Evolutionary conservation across 2,329 filamentous ascomycete genomes (phyloP).

Genomic region (Chrysosporium keratinophilum): DNA sequence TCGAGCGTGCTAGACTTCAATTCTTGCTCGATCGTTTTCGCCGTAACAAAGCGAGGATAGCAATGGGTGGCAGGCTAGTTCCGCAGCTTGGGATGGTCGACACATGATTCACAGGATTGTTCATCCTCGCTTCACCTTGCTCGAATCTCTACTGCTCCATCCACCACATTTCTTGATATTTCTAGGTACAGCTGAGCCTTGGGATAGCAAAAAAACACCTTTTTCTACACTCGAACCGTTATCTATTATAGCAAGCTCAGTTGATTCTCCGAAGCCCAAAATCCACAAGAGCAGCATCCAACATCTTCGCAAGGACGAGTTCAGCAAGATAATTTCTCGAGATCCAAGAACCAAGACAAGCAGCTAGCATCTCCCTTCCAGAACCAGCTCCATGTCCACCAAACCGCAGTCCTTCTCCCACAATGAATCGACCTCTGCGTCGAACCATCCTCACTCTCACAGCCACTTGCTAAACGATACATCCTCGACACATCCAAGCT

Average conservation of each 20-base stretch:
- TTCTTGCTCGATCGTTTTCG: not conserved
- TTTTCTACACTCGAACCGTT: too few relatives aligned
- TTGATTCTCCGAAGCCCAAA: too few relatives aligned
- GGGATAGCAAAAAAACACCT: too few relatives aligned
- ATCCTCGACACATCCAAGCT: not conserved
- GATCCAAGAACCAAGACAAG: not conserved
- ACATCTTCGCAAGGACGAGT: too few relatives aligned
- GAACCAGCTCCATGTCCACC: not conserved
- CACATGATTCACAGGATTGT: not conserved
- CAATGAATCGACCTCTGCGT: not conserved
- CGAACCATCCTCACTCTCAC: not conserved
- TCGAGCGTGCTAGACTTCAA: not conserved
- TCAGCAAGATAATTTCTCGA: too few relatives aligned
- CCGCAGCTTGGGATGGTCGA: not conserved
- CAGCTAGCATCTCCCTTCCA: not conserved
- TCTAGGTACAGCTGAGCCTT: too few relatives aligned
- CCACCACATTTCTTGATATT: too few relatives aligned
- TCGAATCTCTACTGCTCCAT: too few relatives aligned
- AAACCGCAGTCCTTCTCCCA: not conserved
- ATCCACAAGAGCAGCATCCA: too few relatives aligned
- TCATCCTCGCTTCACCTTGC: not conserved
- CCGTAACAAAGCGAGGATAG: not conserved
- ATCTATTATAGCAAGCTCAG: too few relatives aligned
- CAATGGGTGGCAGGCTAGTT: not conserved
- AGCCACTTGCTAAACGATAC: not conserved